A percentile compares a stretch with the other conserved stretches of the same genome.
phyloP scores from a whole-genome alignment of 139 green algal genomes.

The Picochlorum sp. region DNA sequence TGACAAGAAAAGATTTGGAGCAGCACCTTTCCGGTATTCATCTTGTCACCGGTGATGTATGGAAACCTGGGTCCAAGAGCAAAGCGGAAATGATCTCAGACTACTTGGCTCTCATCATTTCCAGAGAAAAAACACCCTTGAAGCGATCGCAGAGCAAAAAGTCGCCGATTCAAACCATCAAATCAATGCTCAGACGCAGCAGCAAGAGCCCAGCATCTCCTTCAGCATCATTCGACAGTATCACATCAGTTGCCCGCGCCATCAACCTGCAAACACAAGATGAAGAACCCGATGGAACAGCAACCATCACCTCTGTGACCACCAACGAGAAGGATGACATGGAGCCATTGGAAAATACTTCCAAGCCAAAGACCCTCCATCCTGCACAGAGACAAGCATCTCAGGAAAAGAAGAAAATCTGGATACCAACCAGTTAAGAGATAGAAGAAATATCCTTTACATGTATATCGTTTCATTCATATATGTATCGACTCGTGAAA shows the following conservation, averaged over 20 bases:
- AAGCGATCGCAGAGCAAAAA: constrained; percentile 1
- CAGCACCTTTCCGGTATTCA: constrained; percentile 24
- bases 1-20: background rate
- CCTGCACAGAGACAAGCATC: too few species aligned
- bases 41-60: constrained; percentile 23
- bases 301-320: background rate
- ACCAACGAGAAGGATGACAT: too few species aligned
- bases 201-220: constrained; percentile 12
- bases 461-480: too few species aligned
- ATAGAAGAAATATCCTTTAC: too few species aligned
- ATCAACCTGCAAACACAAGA: background rate
- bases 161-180: background rate
- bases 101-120: constrained; percentile 24
- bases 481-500: background rate
- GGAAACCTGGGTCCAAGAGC: constrained; percentile 36
- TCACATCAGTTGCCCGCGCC: too few species aligned
- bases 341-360: too few species aligned
- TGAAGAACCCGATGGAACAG: background rate
- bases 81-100: constrained; percentile 42
- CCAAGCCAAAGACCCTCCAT: too few species aligned
- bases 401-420: too few species aligned
- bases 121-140: background rate
- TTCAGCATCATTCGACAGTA: background rate
- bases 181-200: background rate
- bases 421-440: too few species aligned